Percentiles rank a stretch among this genome's conserved stretches.
Conservation (phyloP, 257 asterid species). For the Plantago major region DNA sequence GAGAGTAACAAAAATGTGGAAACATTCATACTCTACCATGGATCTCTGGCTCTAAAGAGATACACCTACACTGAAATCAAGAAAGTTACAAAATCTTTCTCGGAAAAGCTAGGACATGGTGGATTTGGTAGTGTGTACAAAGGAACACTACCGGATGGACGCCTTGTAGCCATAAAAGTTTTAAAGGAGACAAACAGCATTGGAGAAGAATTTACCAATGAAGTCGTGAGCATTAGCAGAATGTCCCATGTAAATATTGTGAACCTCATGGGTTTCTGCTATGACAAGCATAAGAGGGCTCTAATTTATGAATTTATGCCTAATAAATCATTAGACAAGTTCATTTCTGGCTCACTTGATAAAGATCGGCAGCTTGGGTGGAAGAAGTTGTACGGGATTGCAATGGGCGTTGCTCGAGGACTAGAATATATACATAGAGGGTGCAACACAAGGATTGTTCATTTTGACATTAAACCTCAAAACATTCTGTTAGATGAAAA, state of each 20-base stretch:
- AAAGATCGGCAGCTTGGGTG: constrained; percentile 19
- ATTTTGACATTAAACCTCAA: constrained; percentile 59
- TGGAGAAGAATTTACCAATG: constrained; percentile 53
- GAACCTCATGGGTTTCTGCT: constrained; percentile 39
- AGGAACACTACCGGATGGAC: constrained; percentile 46
- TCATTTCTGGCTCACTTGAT: constrained; percentile 41
- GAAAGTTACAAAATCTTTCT: constrained; percentile 42
- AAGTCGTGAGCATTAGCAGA: constrained; percentile 40
- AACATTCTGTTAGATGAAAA: too few species aligned
- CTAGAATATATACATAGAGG: constrained; percentile 55
- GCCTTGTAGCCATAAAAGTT: constrained; percentile 53
- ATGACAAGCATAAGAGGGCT: constrained; percentile 26
- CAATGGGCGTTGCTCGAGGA: constrained; percentile 56
- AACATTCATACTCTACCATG: constrained; percentile 35
- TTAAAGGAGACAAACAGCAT: constrained; percentile 43
- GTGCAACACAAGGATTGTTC: constrained; percentile 49
- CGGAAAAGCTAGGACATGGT: constrained; percentile 45
- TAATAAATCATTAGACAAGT: constrained; percentile 45
- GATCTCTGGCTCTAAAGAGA: constrained; percentile 42
- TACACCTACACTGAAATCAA: constrained; percentile 39
- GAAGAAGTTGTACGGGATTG: constrained; percentile 47
- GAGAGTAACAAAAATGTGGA: constrained; percentile 24
- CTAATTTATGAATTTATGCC: constrained; percentile 51
- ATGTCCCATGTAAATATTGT: constrained; percentile 41
- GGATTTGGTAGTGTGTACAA: constrained; percentile 56